Evolutionary conservation across 192 early-diverging fungal genomes (phyloP).

Genomic region (Backusella westeae): DNA sequence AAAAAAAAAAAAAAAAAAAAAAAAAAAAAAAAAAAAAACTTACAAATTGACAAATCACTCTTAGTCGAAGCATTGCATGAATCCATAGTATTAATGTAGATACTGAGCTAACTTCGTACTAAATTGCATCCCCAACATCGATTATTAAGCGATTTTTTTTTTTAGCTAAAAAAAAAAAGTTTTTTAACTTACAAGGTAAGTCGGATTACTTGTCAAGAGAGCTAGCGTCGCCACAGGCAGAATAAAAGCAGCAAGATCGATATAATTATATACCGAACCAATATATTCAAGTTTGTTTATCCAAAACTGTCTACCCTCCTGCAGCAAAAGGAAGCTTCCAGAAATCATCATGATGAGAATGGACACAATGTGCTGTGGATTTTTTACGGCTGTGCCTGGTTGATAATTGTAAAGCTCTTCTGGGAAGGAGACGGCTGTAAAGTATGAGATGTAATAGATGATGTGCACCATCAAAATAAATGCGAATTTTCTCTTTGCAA

Average conservation of each 20-base stretch:
- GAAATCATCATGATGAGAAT: background rate
- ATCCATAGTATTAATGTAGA: slow-evolving; percentile 1
- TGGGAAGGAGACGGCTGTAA: slow-evolving; percentile 1
- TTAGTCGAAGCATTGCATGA: slow-evolving; percentile 7
- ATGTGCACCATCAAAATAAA: slow-evolving; percentile 3
- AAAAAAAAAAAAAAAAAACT: background rate
- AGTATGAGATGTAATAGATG: slow-evolving; percentile 4
- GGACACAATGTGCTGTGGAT: background rate
- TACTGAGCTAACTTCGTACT: background rate
- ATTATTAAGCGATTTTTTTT: background rate
- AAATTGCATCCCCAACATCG: background rate
- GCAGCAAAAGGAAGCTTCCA: background rate
- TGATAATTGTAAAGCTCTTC: background rate
- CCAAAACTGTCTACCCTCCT: slow-evolving; percentile 1
- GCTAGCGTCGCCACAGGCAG: background rate
- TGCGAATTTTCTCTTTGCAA: background rate
- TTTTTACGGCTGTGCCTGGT: background rate
- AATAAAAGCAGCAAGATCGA: background rate
- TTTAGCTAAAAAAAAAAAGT: background rate
- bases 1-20: no score
- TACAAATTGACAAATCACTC: slow-evolving; percentile 12
- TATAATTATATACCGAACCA: background rate
- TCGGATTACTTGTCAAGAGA: background rate
- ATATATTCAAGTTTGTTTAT: background rate
- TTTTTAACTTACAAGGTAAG: background rate